A percentile compares a stretch with the other conserved stretches of the same genome.
These are phyloP conservation scores for Ustilago sp. DNA, from an alignment of 1,284 basidiomycete species.

Conservation along the genomic window DNA sequence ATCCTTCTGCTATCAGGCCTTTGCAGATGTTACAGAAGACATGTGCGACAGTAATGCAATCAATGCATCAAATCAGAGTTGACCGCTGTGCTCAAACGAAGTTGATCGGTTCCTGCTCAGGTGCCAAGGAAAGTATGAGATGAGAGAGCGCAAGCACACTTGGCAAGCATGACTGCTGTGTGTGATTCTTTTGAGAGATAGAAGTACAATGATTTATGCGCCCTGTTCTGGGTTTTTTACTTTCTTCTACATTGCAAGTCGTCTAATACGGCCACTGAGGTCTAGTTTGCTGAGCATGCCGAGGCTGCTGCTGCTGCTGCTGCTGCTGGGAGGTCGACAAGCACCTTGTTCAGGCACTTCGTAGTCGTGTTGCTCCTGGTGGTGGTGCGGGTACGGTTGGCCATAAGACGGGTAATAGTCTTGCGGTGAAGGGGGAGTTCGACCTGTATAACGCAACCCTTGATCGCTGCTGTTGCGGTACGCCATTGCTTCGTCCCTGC, in stretches of 20 bases:
- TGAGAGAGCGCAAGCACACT: too few relatives aligned
- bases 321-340: neutral
- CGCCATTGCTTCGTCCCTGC: neutral
- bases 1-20: slow-evolving; percentile 3
- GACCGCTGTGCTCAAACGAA: neutral
- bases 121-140: neutral
- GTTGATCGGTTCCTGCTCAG: too few relatives aligned
- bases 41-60: too few relatives aligned
- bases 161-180: neutral
- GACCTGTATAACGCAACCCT: neutral
- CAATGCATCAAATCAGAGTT: neutral
- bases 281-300: neutral
- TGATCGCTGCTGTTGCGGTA: neutral
- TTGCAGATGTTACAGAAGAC: too few relatives aligned
- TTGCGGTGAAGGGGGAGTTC: neutral
- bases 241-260: neutral
- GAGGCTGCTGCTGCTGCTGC: slow-evolving; percentile 4
- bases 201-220: slow-evolving; percentile 20
- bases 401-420: slow-evolving; percentile 3
- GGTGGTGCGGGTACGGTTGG: neutral
- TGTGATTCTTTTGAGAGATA: slow-evolving; percentile 12
- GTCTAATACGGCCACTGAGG: slow-evolving; percentile 24
- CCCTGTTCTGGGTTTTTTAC: neutral
- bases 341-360: neutral
- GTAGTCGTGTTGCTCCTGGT: neutral